Evolutionary conservation across 495 filamentous ascomycete genomes (phyloP).

Genomic region (Chaetomium fimeti): DNA sequence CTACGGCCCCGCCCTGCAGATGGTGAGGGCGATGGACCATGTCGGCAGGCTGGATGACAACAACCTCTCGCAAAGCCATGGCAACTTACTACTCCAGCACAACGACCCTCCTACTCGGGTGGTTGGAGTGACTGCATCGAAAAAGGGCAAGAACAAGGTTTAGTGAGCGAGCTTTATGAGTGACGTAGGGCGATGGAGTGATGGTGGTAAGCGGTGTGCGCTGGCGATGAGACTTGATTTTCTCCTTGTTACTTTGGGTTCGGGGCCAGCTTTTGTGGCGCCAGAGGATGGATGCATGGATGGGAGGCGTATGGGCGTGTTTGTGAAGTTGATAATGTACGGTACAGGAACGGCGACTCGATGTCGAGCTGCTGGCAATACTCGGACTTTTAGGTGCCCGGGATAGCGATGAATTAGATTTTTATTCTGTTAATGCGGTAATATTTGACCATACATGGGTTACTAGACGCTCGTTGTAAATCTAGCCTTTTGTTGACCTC

Average conservation of each 20-base stretch:
- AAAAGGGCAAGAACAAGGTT: no score
- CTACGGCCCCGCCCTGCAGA: conserved; percentile 33
- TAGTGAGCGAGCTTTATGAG: background rate
- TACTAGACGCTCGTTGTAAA: no score
- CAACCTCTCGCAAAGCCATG: background rate
- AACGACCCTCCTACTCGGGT: conserved; percentile 1
- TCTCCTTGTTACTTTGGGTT: background rate
- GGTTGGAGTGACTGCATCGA: background rate
- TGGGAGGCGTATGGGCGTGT: background rate
- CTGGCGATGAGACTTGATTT: background rate
- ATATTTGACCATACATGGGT: no score
- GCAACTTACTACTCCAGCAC: background rate
- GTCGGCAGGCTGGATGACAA: conserved; percentile 35
- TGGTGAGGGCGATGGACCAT: conserved; percentile 40
- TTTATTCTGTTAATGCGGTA: background rate
- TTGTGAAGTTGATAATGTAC: background rate
- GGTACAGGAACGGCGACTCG: background rate
- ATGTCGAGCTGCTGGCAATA: background rate
- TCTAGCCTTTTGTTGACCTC: no score
- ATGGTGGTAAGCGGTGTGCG: background rate
- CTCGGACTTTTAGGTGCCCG: background rate
- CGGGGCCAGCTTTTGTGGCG: background rate
- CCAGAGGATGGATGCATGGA: background rate
- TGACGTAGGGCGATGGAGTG: background rate
- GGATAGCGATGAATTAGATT: background rate